Conservation (phyloP, 768 basidiomycete species). For the Lactarius quietus region DNA sequence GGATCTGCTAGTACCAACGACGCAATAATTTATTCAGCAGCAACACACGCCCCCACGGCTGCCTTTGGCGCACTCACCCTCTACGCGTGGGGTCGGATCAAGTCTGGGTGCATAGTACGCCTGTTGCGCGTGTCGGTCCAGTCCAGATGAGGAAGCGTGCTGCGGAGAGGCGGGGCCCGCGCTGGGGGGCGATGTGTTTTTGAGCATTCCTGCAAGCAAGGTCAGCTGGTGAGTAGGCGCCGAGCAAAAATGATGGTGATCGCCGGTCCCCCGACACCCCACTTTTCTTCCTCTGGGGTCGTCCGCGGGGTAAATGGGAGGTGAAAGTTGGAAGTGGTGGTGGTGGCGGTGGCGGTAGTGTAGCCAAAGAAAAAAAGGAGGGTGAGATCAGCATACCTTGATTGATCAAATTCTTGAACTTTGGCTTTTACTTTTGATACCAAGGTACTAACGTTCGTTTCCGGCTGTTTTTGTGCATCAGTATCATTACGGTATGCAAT, state of each 20-base stretch:
- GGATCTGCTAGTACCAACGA: neutral
- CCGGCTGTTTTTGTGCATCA: conserved; percentile 37
- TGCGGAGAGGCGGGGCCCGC: neutral
- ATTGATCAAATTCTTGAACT: conserved; percentile 75
- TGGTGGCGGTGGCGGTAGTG: neutral
- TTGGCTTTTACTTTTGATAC: conserved; percentile 80
- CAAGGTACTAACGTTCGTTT: conserved; percentile 73
- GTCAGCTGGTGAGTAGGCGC: neutral
- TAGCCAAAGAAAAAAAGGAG: neutral
- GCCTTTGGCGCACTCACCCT: neutral
- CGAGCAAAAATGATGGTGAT: neutral
- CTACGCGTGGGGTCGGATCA: neutral
- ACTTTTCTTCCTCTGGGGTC: neutral
- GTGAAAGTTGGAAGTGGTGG: neutral
- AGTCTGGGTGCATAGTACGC: conserved; percentile 23
- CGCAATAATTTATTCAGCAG: too few species aligned
- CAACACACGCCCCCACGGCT: neutral
- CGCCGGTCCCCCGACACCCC: neutral
- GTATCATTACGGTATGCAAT: neutral
- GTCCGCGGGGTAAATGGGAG: neutral
- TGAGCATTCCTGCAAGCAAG: conserved; percentile 12
- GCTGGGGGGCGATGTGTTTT: neutral
- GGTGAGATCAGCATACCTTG: conserved; percentile 32
- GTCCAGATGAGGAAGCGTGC: neutral
- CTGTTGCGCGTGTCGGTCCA: conserved; percentile 24